Evolutionary conservation across 768 basidiomycete species (phyloP).

Genomic region (Agrocybe chaxingu): DNA sequence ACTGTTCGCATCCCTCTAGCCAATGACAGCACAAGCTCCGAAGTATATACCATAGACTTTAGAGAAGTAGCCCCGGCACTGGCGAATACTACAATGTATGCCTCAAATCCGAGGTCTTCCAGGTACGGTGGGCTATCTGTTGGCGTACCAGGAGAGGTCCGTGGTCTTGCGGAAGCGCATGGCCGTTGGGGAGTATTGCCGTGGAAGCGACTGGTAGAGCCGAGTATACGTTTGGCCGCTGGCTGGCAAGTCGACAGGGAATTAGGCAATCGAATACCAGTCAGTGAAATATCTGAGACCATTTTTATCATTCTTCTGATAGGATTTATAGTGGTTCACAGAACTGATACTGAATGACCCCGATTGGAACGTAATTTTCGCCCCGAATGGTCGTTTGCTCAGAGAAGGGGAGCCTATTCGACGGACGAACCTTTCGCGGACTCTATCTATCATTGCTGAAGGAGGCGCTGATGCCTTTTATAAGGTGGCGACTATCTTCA

Average conservation of each 20-base stretch:
- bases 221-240: conserved; percentile 68
- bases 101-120: conserved; percentile 46
- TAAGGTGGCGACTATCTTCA: conserved; percentile 36
- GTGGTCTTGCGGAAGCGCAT: conserved; percentile 84
- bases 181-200: conserved; percentile 75
- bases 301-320: conserved; percentile 1
- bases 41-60: conserved; percentile 79
- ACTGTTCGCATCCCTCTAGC: conserved; percentile 70
- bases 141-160: conserved; percentile 89
- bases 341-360: conserved; percentile 62
- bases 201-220: conserved; percentile 77
- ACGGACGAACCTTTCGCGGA: conserved; percentile 73
- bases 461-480: conserved; percentile 85
- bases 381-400: conserved; percentile 68
- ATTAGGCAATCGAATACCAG: conserved; percentile 69
- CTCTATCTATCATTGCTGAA: conserved; percentile 68
- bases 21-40: conserved; percentile 38
- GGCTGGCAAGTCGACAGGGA: conserved; percentile 82
- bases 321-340: conserved; percentile 33
- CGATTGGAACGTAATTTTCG: conserved; percentile 83
- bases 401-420: conserved; percentile 72
- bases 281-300: conserved; percentile 20
- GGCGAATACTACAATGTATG: conserved; percentile 78
- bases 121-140: conserved; percentile 78
- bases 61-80: conserved; percentile 81